Conservation (phyloP, 2,329 filamentous ascomycete species). For the Aspergillus hiratsukae region DNA sequence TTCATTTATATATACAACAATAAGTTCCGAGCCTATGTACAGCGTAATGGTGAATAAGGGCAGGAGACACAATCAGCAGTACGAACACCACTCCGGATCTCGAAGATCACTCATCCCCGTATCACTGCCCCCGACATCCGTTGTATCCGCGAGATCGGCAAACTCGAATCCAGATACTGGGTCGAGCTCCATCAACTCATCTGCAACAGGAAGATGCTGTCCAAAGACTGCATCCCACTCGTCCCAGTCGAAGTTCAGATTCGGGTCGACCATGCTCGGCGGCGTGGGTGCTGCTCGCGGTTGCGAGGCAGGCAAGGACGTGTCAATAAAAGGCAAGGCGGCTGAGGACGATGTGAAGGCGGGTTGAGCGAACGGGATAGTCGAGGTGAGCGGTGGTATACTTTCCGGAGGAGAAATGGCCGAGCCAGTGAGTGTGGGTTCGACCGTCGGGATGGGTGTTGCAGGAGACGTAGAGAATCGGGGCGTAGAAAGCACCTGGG, state of each 20-base stretch:
- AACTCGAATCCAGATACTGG: conserved; percentile 33
- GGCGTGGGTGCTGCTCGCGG: conserved; percentile 26
- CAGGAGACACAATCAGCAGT: conserved; percentile 8
- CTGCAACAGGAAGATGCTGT: conserved; percentile 41
- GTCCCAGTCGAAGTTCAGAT: conserved; percentile 47
- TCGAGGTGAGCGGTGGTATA: conserved; percentile 7
- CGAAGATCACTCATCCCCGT: conserved; percentile 4
- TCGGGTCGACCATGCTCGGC: conserved; percentile 36
- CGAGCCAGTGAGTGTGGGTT: conserved; percentile 8
- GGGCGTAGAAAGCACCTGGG: conserved; percentile 8
- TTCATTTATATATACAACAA: background rate
- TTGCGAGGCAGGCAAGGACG: conserved; percentile 14
- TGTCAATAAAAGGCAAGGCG: conserved; percentile 19
- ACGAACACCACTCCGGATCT: conserved; percentile 12
- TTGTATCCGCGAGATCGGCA: conserved; percentile 19
- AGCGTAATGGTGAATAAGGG: background rate
- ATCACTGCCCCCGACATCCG: conserved; percentile 2
- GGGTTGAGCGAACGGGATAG: conserved; percentile 6
- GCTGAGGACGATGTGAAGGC: conserved; percentile 6
- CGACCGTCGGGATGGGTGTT: conserved; percentile 2
- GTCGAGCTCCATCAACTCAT: conserved; percentile 42
- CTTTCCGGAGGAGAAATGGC: conserved; percentile 13
- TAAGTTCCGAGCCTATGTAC: background rate
- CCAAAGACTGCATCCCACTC: conserved; percentile 48
- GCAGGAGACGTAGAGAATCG: conserved; percentile 11